phyloP scores from a whole-genome alignment of 768 basidiomycete genomes.

The Dentipellis sp. region DNA sequence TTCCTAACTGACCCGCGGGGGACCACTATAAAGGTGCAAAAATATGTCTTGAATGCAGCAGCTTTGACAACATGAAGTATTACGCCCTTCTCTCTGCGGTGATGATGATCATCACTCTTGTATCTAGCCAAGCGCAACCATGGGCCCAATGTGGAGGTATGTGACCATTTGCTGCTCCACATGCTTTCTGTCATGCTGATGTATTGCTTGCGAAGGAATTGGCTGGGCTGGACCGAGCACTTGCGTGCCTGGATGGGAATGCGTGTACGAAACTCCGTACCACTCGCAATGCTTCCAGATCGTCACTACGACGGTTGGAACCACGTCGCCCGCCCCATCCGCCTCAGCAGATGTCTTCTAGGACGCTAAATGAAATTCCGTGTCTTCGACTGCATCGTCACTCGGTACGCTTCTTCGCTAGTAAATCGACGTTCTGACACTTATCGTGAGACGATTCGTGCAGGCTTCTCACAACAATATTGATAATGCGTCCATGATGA shows the following conservation, averaged over 20 bases:
- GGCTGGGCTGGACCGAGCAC: constrained; percentile 15
- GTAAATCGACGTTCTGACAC: too few species aligned
- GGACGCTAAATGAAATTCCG: too few species aligned
- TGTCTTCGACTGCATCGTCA: too few species aligned
- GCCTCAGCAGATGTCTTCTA: too few species aligned
- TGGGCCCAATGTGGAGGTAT: background rate
- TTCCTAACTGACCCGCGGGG: background rate
- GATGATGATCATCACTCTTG: background rate
- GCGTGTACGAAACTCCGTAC: constrained; percentile 27
- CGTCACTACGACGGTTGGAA: background rate
- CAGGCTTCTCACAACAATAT: too few species aligned
- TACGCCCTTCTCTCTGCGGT: background rate
- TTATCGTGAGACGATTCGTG: too few species aligned
- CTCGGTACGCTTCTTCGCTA: too few species aligned
- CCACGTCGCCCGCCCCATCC: constrained; percentile 1
- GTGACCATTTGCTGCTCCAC: background rate
- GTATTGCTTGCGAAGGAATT: background rate
- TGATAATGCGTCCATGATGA: too few species aligned
- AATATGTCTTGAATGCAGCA: background rate
- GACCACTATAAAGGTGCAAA: background rate
- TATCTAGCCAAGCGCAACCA: background rate
- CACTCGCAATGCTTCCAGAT: constrained; percentile 33
- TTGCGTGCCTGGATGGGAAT: constrained; percentile 30
- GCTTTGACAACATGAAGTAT: background rate
- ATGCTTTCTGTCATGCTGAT: too few species aligned